Evolutionary conservation across 116 monocot genomes (phyloP), one percentile per base, ranked within the genome.

Genomic region (Trichopus zeylanicus): DNA sequence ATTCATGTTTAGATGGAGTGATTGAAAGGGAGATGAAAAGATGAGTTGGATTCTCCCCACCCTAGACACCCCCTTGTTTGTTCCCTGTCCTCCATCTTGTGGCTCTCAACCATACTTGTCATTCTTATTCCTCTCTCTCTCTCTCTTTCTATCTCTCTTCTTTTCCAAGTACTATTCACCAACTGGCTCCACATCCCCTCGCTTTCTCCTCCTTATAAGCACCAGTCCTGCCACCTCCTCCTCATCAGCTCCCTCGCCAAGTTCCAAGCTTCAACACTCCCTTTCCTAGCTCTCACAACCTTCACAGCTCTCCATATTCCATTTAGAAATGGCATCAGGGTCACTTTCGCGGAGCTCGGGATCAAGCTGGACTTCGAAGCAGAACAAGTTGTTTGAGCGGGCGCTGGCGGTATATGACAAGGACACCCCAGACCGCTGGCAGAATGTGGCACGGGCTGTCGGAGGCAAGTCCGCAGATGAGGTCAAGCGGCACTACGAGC

Each of bases 391-490:
- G 51, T 71, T 71, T 22, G 71, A 71, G 57, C 31, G 33, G 47
- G 71, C 64, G 1, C 57, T 71, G 49, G 71, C 71, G 0, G 51
- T 48, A 26, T 71, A 57, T 48, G 71, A 57, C 64, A 64, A 58
- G 49, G 71, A 71, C 33, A 71, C 64, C 19, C 64, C 71, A 3
- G 71, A 71, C 56, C 63, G 71, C 56, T 71, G 71, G 71, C 57
- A 63, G 26, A 64, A 71, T 23, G 64, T 71, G 35, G 71, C 71
- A 19, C 57, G 57, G 2, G 64, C 64, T 6, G 64, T 71, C 20
- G 35, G 57, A 11, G 68, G 73, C 26, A 80, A 64, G 75, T 55
- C 80, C 0, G 71, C 61, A 10, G 71, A 75, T 27, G 80, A 75
- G 25, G 67, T 60, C n/a, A 63, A 72, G 64, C 34, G 75, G 6